Conservation (phyloP, 2,329 filamentous ascomycete species). For the Diaporthe amygdali region DNA sequence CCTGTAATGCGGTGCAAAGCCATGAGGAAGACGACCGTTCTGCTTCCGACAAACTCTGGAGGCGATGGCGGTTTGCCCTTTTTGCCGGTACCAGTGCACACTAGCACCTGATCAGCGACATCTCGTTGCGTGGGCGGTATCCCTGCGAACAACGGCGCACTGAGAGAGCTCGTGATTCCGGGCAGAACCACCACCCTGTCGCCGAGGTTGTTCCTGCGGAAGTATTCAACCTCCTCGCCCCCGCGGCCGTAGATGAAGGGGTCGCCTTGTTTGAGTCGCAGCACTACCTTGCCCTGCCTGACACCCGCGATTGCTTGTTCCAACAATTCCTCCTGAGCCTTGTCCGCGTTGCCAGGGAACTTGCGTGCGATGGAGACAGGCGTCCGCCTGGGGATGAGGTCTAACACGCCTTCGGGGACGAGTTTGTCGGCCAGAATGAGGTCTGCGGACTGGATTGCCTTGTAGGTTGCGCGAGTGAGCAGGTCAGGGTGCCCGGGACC, state of each 20-base stretch:
- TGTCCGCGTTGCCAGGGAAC: constrained; percentile 95
- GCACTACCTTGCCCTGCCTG: constrained; percentile 73
- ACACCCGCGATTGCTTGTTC: constrained; percentile 75
- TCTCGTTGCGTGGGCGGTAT: constrained; percentile 90
- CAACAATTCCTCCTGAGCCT: constrained; percentile 88
- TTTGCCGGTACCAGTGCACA: constrained; percentile 96
- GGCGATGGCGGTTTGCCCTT: constrained; percentile 85
- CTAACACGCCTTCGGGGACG: constrained; percentile 82
- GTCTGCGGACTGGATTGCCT: constrained; percentile 76
- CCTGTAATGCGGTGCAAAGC: constrained; percentile 82
- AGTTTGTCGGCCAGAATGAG: constrained; percentile 87
- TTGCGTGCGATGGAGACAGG: constrained; percentile 93
- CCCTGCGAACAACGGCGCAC: constrained; percentile 84
- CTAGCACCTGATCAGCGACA: constrained; percentile 88
- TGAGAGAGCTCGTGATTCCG: constrained; percentile 87
- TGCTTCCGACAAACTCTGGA: constrained; percentile 75
- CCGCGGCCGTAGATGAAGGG: constrained; percentile 96
- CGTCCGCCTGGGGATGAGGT: constrained; percentile 88
- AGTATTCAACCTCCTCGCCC: constrained; percentile 89
- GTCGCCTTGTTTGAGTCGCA: constrained; percentile 94
- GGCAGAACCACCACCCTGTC: constrained; percentile 75
- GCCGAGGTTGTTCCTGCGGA: constrained; percentile 72
- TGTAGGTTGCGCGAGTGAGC: constrained; percentile 81
- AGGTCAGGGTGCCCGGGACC: constrained; percentile 93
- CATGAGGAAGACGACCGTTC: constrained; percentile 96